A percentile compares a stretch with the other conserved stretches of the same genome.
Conservation (phyloP, 2,329 filamentous ascomycete genomes). For the Nemania sp. region DNA sequence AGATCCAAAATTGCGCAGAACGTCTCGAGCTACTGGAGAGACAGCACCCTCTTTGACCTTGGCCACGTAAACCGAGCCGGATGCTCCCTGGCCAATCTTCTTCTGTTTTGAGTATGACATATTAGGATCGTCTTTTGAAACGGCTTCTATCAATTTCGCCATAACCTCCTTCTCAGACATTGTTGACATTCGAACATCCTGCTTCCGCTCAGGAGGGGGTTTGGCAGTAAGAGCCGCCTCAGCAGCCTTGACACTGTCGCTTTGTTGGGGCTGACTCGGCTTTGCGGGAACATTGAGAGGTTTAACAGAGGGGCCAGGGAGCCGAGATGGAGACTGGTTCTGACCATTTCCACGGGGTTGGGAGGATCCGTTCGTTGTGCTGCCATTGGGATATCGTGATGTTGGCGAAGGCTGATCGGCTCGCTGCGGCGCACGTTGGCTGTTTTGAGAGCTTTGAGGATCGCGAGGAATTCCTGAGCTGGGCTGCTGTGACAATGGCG, state of each 20-base stretch:
- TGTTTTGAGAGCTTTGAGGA: conserved; percentile 42
- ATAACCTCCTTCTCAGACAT: conserved; percentile 98
- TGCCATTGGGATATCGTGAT: conserved; percentile 61
- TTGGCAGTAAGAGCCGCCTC: conserved; percentile 88
- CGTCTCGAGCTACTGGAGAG: conserved; percentile 76
- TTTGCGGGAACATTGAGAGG: conserved; percentile 78
- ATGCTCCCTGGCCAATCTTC: conserved; percentile 98
- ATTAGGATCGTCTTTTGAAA: conserved; percentile 93
- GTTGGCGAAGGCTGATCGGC: conserved; percentile 53
- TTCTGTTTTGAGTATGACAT: conserved; percentile 98
- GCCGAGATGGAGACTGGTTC: conserved; percentile 50
- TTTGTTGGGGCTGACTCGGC: conserved; percentile 54
- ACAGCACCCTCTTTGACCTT: conserved; percentile 87
- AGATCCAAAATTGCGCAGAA: conserved; percentile 77
- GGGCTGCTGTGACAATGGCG: conserved; percentile 53
- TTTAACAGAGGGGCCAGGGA: conserved; percentile 71
- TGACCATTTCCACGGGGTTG: conserved; percentile 53
- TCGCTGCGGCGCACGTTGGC: conserved; percentile 48
- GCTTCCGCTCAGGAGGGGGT: conserved; percentile 73
- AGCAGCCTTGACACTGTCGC: conserved; percentile 81
- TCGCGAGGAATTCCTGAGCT: conserved; percentile 50
- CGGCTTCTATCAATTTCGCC: conserved; percentile 90
- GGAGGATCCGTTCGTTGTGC: conserved; percentile 55
- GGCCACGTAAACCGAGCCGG: conserved; percentile 95
- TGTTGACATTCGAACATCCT: conserved; percentile 96